Evolutionary conservation across 352 stramenopile genomes (phyloP).

Genomic region (Pythium brachiatum): DNA sequence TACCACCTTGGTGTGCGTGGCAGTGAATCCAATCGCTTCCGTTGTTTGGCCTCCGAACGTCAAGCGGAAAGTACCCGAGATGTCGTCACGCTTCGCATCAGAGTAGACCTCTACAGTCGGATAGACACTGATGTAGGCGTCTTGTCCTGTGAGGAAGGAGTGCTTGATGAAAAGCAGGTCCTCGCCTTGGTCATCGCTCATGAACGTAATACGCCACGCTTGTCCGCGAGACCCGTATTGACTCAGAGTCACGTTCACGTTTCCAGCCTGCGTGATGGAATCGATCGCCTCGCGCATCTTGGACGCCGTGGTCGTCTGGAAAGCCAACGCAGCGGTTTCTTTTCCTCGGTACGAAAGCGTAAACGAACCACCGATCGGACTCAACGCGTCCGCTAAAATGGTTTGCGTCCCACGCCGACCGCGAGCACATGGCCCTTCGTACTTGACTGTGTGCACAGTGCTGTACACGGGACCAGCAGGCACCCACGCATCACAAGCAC

Average conservation of each 20-base stretch:
- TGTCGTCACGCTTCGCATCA: conserved; percentile 51
- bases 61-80: conserved; percentile 61
- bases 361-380: conserved; percentile 89
- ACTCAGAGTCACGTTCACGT: conserved; percentile 81
- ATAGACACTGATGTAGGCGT: conserved; percentile 65
- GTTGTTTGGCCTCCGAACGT: conserved; percentile 50
- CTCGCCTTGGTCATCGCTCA: conserved; percentile 43
- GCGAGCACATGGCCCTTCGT: conserved; percentile 54
- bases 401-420: conserved; percentile 58
- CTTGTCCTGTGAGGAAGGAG: conserved; percentile 68
- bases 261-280: conserved; percentile 69
- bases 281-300: conserved; percentile 88
- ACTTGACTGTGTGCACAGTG: conserved; percentile 63
- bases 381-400: conserved; percentile 67
- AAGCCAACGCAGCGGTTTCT: conserved; percentile 64
- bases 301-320: conserved; percentile 71
- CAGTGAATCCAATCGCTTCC: conserved; percentile 51
- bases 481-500: conserved; percentile 35
- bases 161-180: conserved; percentile 80
- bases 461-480: conserved; percentile 45
- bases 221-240: conserved; percentile 66
- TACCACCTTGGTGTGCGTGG: conserved; percentile 66
- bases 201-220: conserved; percentile 93
- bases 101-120: conserved; percentile 61
- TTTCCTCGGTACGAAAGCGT: conserved; percentile 85